phyloP scores from a whole-genome alignment of 2,329 filamentous ascomycete genomes.

The Trichoderma endophyticum region DNA sequence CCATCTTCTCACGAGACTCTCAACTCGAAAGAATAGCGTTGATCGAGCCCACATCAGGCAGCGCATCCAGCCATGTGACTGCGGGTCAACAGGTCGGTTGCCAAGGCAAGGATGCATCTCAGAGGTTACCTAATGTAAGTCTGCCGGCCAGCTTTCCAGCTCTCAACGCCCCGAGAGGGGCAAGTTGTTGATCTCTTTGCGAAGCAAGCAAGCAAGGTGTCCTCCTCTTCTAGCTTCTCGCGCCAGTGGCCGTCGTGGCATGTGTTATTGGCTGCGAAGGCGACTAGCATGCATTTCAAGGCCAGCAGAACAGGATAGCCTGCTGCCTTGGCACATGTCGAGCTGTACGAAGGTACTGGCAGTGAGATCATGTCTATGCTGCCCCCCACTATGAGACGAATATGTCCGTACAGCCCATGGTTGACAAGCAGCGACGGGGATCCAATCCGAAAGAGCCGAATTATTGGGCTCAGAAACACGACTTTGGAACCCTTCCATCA shows the following conservation, averaged over 20 bases:
- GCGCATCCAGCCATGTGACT: constrained; percentile 18
- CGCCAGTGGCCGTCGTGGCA: not conserved
- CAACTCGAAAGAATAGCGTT: constrained; percentile 6
- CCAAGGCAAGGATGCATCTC: constrained; percentile 9
- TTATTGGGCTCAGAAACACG: not conserved
- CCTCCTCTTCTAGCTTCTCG: not conserved
- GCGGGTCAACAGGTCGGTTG: constrained; percentile 2
- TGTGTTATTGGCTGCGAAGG: constrained; percentile 3
- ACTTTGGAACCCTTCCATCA: not conserved
- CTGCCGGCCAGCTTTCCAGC: not conserved
- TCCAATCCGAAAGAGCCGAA: constrained; percentile 4
- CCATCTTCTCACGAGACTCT: constrained; percentile 13
- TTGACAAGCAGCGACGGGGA: not conserved
- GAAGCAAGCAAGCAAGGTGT: not conserved
- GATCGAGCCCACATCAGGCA: not conserved
- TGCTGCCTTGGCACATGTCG: constrained; percentile 10
- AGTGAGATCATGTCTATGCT: not conserved
- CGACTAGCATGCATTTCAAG: constrained; percentile 12
- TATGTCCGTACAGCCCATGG: not conserved
- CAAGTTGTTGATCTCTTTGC: not conserved
- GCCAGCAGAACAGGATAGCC: not conserved
- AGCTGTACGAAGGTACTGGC: not conserved
- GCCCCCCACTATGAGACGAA: constrained; percentile 10
- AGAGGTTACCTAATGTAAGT: constrained; percentile 4
- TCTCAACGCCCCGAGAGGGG: constrained; percentile 1